A percentile compares a stretch with the other conserved stretches of the same genome.
phyloP scores from a whole-genome alignment of 2,329 filamentous ascomycete species.

The Leptographium galeiforme region DNA sequence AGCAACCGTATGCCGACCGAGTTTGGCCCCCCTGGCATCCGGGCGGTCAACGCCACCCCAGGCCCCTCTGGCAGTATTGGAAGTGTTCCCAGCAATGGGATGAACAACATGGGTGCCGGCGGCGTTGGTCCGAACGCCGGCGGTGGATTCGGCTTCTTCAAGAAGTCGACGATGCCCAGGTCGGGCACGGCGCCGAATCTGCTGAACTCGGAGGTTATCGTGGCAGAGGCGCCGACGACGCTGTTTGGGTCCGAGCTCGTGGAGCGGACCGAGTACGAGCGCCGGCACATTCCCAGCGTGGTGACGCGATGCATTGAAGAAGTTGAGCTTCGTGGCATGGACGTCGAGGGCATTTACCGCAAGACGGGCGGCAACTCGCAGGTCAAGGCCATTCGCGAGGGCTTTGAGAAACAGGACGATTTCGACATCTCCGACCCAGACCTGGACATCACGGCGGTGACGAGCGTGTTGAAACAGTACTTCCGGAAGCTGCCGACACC shows the following conservation, averaged over 20 bases:
- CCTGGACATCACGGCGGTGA: constrained; percentile 91
- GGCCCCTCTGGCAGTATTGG: neutral
- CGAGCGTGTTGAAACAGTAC: constrained; percentile 92
- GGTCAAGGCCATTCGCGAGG: constrained; percentile 78
- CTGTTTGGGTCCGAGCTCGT: constrained; percentile 85
- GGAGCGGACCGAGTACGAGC: constrained; percentile 77
- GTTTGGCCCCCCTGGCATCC: constrained; percentile 4
- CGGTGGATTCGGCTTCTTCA: constrained; percentile 61
- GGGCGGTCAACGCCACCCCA: neutral
- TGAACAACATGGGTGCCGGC: too few species aligned
- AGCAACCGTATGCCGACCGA: constrained; percentile 13
- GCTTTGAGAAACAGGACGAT: constrained; percentile 75
- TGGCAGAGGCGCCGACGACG: constrained; percentile 38
- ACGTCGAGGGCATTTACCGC: constrained; percentile 92
- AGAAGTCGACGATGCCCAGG: constrained; percentile 38
- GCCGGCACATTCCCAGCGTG: constrained; percentile 76
- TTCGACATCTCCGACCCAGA: constrained; percentile 89
- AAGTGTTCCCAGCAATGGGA: neutral
- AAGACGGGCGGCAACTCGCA: constrained; percentile 91
- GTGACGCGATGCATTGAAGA: constrained; percentile 92
- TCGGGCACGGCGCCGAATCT: constrained; percentile 26
- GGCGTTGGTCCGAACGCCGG: constrained; percentile 10
- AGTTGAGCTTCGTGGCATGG: constrained; percentile 91
- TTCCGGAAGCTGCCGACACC: constrained; percentile 86
- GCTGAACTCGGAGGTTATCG: neutral